Evolutionary conservation across 345 rosid genomes (phyloP).

Genomic region (Capsella bursapastoris): DNA sequence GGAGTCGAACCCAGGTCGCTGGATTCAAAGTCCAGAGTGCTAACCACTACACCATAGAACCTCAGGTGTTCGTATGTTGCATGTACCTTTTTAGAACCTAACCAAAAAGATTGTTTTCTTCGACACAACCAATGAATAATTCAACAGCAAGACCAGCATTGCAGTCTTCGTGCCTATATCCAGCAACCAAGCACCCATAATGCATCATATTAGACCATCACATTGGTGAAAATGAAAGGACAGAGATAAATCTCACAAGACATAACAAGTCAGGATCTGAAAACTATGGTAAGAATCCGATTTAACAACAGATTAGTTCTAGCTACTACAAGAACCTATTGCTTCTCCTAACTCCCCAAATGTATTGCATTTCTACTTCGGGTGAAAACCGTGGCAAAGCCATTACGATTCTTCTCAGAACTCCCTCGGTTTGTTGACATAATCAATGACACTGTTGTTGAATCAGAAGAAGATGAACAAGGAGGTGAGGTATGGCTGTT

Average conservation of each 20-base stretch:
- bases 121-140: constrained; percentile 5
- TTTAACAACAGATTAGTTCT: constrained; percentile 17
- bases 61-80: not conserved
- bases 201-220: not conserved
- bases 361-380: constrained; percentile 83
- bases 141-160: not conserved
- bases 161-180: constrained; percentile 7
- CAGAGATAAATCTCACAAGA: constrained; percentile 5
- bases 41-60: constrained; percentile 95
- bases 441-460: constrained; percentile 9
- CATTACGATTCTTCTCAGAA: constrained; percentile 78
- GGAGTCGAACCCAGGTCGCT: constrained; percentile 98
- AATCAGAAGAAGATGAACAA: constrained; percentile 33
- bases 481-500: constrained; percentile 23
- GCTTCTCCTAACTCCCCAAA: constrained; percentile 58
- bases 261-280: not conserved
- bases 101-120: not conserved
- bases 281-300: not conserved
- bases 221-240: not conserved
- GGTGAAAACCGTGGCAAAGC: constrained; percentile 84
- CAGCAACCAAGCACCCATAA: not conserved
- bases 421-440: constrained; percentile 49
- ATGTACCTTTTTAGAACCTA: not conserved
- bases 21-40: constrained; percentile 99
- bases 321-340: constrained; percentile 9